These are phyloP conservation scores for Keithomyces neogunnii DNA, from an alignment of 2,329 filamentous ascomycete genomes.

Conservation along the genomic window DNA sequence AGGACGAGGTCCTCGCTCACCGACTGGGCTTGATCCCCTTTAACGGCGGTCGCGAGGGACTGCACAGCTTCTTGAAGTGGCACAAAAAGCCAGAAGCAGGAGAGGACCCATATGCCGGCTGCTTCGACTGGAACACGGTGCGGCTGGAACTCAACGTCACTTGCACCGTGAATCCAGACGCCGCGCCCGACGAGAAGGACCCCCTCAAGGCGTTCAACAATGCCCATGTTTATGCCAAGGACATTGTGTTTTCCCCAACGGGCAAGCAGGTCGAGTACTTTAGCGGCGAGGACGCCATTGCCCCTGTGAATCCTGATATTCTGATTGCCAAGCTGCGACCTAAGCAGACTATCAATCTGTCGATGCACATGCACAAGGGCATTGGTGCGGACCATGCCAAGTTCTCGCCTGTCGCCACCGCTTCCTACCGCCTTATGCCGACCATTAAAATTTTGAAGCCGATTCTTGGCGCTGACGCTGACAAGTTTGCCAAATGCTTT, in stretches of 20 bases:
- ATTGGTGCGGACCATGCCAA: slow-evolving; percentile 92
- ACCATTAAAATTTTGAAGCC: slow-evolving; percentile 76
- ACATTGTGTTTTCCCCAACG: slow-evolving; percentile 68
- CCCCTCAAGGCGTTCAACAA: slow-evolving; percentile 79
- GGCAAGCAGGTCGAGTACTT: slow-evolving; percentile 68
- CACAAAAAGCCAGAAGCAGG: slow-evolving; percentile 61
- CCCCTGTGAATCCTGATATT: slow-evolving; percentile 82
- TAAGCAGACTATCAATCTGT: slow-evolving; percentile 75
- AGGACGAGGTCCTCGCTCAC: slow-evolving; percentile 92
- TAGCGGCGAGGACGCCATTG: slow-evolving; percentile 57
- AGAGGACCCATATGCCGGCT: slow-evolving; percentile 50
- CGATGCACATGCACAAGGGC: slow-evolving; percentile 92
- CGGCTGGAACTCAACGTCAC: slow-evolving; percentile 67
- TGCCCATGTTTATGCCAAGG: slow-evolving; percentile 71
- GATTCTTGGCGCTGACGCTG: slow-evolving; percentile 77
- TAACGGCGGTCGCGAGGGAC: slow-evolving; percentile 65
- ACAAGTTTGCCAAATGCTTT: slow-evolving; percentile 87
- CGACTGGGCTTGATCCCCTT: slow-evolving; percentile 87
- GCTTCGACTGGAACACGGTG: slow-evolving; percentile 79
- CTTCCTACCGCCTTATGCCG: slow-evolving; percentile 84
- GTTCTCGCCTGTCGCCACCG: slow-evolving; percentile 92
- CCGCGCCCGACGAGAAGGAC: slow-evolving; percentile 65
- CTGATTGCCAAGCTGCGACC: slow-evolving; percentile 90
- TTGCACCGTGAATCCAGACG: slow-evolving; percentile 72
- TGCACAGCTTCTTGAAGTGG: slow-evolving; percentile 73